Evolutionary conservation across 441 rosid genomes (phyloP), one percentile per base, ranked within the genome.

Genomic region (Gossypium schwendimanii): DNA sequence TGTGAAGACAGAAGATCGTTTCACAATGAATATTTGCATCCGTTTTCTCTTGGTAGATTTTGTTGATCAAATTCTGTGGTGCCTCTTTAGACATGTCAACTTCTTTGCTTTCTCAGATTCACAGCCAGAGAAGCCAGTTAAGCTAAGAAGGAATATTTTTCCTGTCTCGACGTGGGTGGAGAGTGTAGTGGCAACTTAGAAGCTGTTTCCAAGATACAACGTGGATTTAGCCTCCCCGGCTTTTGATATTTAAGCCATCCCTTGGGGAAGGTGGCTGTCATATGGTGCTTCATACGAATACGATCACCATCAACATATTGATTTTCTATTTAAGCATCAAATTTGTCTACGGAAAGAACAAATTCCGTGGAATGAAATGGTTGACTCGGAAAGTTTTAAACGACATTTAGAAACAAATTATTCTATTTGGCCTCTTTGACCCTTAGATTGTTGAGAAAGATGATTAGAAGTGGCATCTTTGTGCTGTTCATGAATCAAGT

Each of bases 51-150:
- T 28, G 15, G 24, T 49, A 41, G 50, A 74, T 72, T 39, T 52
- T 60, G 72, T 45, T 47, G 11, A 68, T 57, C 68, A 73, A 77
- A 47, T 50, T 31, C 26, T 17, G 70, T 52, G 77, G 53, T 70
- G 63, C 70, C 44, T 44, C 68, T 68, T 31, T 28, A 11, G 17
- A 68, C 61, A 45, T 10, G 71, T 78, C 76, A 39, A 33, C 73
- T 31, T 69, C 76, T 60, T 63, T 78, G 74, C 81, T 80, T 87
- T 83, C 71, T 72, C 39, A 79, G 78, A 74, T 80, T 80, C 68
- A 67, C 68, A 31, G 49, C 63, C 45, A 28, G 41, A 50, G 44
- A 61, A 53, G 70, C 62, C 81, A 65, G 55, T 24, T 74, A 39
- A 10, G 84, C 63, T 69, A 18, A 33, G 80, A 53, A 24, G 54